Conservation (phyloP, 768 basidiomycete species). For the Tremella yokohamensis region DNA sequence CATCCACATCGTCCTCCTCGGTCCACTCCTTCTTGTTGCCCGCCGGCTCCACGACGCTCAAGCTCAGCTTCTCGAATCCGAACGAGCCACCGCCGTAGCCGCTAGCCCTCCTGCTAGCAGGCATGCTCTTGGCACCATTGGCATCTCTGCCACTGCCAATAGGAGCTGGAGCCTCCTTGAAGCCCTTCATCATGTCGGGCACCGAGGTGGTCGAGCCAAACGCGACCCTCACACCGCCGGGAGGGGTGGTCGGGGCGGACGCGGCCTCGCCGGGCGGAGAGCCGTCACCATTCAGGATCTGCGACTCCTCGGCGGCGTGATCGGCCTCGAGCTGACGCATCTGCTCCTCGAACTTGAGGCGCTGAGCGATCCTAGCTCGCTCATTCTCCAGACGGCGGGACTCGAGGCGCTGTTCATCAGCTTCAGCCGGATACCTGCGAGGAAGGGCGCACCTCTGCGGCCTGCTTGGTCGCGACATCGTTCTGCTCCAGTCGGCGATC, state of each 20-base stretch:
- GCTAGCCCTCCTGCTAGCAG: conserved; percentile 44
- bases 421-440: background rate
- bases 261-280: conserved; percentile 40
- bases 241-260: conserved; percentile 43
- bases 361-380: conserved; percentile 77
- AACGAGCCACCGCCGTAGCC: conserved; percentile 41
- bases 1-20: conserved; percentile 47
- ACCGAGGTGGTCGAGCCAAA: conserved; percentile 54
- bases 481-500: conserved; percentile 15
- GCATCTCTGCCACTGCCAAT: conserved; percentile 34
- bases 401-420: conserved; percentile 66
- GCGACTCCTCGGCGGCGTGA: conserved; percentile 64
- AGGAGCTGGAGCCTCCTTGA: conserved; percentile 26
- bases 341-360: conserved; percentile 91
- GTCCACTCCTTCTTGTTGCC: conserved; percentile 24
- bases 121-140: conserved; percentile 49
- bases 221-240: conserved; percentile 52
- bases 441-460: conserved; percentile 26
- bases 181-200: conserved; percentile 30
- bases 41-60: conserved; percentile 40
- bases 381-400: conserved; percentile 86
- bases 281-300: conserved; percentile 41
- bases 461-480: conserved; percentile 31
- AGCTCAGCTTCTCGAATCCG: conserved; percentile 49
- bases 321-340: conserved; percentile 90